Base-by-base conservation (phyloP, 2,329 filamentous ascomycete species). In the Ceratocystis variospora region DNA sequence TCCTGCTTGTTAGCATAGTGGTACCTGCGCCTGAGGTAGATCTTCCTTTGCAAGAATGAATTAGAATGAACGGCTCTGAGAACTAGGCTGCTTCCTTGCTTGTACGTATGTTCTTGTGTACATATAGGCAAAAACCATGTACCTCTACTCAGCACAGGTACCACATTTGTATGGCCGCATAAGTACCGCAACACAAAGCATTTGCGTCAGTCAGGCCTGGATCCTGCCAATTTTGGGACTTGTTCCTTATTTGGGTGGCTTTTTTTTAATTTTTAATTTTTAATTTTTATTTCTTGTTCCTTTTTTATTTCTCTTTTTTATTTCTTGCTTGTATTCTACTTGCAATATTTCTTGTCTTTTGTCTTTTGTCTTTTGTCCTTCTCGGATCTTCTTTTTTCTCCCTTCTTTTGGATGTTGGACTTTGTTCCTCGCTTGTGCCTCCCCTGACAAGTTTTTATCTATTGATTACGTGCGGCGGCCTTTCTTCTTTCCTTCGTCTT, bases 161-260 rank as follows among this genome's bases (percentile, higher is more conserved):
- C 41, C 46, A 63, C 46, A 17, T 50, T 63, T 48, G 15, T 48
- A 46, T 50, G 61, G 44, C 41, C 37, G 8, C 44, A 37, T n/a
- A 63, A 48, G 61, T 48, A 63, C 44, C 22, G 44, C 46, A 45
- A 63, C 61, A 37, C 22, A 1, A 41, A 33, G 19, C 61, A 33
- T 28, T 33, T 63, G 61, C 44, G 44, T 33, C 61, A n/a, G 44
- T 48, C 61, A 28, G 61, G 44, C 61, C 41, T 28, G 41, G 17
- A 22, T 25, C 44, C 41, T 63, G 12, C 41, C 22, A 48, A 46
- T 63, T 37, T 59, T 33, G 28, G 55, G 45, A 61, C 50, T 15
- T 46, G 50, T 19, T 25, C 41, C 64, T 59, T 65, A 31, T 44
- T 62, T 28, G 59, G 28, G 64, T 66, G 53, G 64, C 37, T 66